Conservation (phyloP, 352 stramenopile species). For the Halophytophthora polymorphica region DNA sequence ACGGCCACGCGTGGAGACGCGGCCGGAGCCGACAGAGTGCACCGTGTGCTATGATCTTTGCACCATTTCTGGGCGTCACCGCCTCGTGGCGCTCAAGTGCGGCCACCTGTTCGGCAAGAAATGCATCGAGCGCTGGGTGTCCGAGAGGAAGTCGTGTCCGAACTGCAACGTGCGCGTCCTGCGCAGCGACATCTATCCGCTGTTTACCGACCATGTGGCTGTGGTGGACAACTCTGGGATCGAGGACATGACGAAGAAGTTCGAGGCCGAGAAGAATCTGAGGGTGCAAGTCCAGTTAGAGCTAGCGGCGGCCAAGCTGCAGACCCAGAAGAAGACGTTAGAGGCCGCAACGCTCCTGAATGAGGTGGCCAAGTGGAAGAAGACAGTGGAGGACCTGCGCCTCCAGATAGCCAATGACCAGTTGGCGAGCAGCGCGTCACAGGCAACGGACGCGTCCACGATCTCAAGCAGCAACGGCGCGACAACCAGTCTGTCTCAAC, state of each 20-base stretch:
- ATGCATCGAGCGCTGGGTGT: conserved; percentile 75
- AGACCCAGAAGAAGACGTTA: conserved; percentile 26
- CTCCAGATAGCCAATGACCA: conserved; percentile 13
- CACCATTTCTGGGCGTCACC: conserved; percentile 52
- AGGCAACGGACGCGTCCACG: not conserved
- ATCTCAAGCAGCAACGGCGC: not conserved
- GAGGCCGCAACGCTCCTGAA: conserved; percentile 20
- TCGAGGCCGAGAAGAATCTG: conserved; percentile 47
- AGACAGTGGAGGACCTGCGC: conserved; percentile 23
- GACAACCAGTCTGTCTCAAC: not conserved
- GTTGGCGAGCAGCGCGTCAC: not conserved
- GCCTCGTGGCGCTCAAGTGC: conserved; percentile 69
- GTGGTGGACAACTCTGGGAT: conserved; percentile 73
- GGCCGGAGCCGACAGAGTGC: conserved; percentile 63
- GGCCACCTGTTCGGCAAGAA: conserved; percentile 73
- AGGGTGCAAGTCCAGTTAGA: conserved; percentile 49
- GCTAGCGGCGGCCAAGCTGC: conserved; percentile 32
- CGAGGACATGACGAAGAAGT: conserved; percentile 57
- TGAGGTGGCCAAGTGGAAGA: conserved; percentile 31
- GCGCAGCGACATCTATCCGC: conserved; percentile 47
- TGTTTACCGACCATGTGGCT: conserved; percentile 72
- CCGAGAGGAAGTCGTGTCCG: conserved; percentile 55
- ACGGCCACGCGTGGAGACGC: conserved; percentile 22
- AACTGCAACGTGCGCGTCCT: conserved; percentile 57
- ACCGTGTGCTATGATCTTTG: conserved; percentile 74